phyloP scores from a whole-genome alignment of 345 rosid species.

The Salix caprea region DNA sequence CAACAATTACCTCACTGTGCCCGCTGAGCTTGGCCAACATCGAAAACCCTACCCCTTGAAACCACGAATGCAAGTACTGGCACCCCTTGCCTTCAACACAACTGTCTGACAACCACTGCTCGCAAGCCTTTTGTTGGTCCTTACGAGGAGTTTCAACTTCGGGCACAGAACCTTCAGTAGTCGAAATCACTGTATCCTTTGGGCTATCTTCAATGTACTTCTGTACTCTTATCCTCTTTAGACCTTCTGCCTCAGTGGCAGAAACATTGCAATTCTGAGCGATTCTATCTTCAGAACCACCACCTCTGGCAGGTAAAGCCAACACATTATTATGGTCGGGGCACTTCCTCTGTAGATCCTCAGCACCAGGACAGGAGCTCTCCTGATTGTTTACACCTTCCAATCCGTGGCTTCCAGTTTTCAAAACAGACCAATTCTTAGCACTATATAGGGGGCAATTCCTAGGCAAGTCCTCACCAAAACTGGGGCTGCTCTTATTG shows the following conservation, averaged over 20 bases:
- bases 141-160: neutral
- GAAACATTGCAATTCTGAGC: neutral
- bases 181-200: neutral
- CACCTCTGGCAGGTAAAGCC: neutral
- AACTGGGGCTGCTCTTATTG: neutral
- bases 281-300: neutral
- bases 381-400: neutral
- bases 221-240: neutral
- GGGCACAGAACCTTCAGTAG: neutral
- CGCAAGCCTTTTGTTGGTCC: constrained; percentile 11
- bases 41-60: constrained; percentile 21
- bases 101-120: constrained; percentile 23
- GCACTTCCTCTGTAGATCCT: neutral
- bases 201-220: neutral
- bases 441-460: no score
- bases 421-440: no score
- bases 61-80: constrained; percentile 30
- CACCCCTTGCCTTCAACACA: constrained; percentile 32
- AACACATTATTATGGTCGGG: neutral
- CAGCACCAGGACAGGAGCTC: neutral
- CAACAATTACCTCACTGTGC: constrained; percentile 26
- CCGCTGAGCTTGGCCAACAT: constrained; percentile 34
- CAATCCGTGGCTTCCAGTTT: neutral
- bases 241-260: neutral
- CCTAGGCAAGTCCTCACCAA: neutral